phyloP scores from a whole-genome alignment of 225 moss, liverwort and hornwort species.

The Sphagnum tenellum region DNA sequence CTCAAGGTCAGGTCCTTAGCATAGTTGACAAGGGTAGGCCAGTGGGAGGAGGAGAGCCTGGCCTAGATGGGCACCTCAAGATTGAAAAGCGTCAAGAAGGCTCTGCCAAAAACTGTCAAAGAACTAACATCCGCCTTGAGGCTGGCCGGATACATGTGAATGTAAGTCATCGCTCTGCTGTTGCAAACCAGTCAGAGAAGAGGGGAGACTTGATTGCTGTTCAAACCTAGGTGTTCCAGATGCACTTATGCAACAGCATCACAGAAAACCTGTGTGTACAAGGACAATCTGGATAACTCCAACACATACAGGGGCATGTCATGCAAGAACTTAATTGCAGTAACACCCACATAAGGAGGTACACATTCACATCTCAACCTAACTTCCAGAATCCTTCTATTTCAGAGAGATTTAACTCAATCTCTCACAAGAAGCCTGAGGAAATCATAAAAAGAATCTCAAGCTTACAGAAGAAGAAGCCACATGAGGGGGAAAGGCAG shows the following conservation, averaged over 20 bases:
- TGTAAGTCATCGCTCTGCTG: slow-evolving; percentile 61
- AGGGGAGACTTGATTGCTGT: slow-evolving; percentile 43
- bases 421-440: no score
- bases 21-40: slow-evolving; percentile 3
- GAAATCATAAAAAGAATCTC: no score
- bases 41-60: background rate
- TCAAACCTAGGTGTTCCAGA: slow-evolving; percentile 22
- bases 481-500: no score
- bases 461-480: no score
- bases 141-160: slow-evolving; percentile 75
- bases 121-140: slow-evolving; percentile 60
- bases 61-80: slow-evolving; percentile 17
- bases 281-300: no score
- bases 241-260: no score
- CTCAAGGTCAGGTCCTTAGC: slow-evolving; percentile 4
- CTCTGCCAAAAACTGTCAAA: slow-evolving; percentile 34
- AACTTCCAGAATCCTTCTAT: no score
- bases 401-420: no score
- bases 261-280: no score
- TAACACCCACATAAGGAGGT: background rate
- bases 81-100: slow-evolving; percentile 41
- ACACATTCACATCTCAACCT: background rate
- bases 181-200: slow-evolving; percentile 36
- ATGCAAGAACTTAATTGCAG: background rate
- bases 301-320: no score